Conservation (phyloP, 1,284 basidiomycete genomes). For the Cutaneotrichosporon dermatis region DNA sequence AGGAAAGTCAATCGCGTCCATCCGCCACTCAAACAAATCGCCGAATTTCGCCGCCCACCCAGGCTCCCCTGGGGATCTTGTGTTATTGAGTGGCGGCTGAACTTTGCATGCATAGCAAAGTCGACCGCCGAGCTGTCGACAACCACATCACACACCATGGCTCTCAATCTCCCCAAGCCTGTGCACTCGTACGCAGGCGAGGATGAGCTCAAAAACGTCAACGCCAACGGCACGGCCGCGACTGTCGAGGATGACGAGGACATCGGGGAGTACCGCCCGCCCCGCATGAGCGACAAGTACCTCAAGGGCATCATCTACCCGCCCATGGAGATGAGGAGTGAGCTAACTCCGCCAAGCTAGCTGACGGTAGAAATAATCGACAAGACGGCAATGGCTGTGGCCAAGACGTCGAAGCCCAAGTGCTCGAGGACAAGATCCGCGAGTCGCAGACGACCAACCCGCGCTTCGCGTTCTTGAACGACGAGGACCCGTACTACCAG, state of each 20-base stretch:
- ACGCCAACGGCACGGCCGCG: constrained; percentile 9
- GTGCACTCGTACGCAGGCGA: constrained; percentile 45
- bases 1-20: constrained; percentile 1
- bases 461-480: constrained; percentile 92
- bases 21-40: not conserved
- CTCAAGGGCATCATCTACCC: constrained; percentile 82
- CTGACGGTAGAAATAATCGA: constrained; percentile 75
- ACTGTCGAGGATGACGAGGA: constrained; percentile 23
- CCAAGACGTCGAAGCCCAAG: constrained; percentile 81
- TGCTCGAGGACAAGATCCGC: constrained; percentile 92
- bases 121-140: too few relatives aligned
- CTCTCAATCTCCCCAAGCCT: constrained; percentile 47
- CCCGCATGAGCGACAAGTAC: constrained; percentile 57
- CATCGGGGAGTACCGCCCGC: constrained; percentile 41
- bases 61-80: too few relatives aligned
- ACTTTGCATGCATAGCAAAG: too few relatives aligned
- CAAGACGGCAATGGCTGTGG: constrained; percentile 90
- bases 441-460: constrained; percentile 90
- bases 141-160: constrained; percentile 20
- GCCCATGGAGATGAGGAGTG: constrained; percentile 86
- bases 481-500: constrained; percentile 88
- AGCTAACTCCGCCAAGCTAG: constrained; percentile 33
- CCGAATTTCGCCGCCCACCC: not conserved
- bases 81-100: too few relatives aligned
- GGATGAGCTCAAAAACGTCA: constrained; percentile 37